A percentile compares a stretch with the other conserved stretches of the same genome.
Conservation (phyloP, 345 rosid genomes). For the Psidium friedrichsthalianum region DNA sequence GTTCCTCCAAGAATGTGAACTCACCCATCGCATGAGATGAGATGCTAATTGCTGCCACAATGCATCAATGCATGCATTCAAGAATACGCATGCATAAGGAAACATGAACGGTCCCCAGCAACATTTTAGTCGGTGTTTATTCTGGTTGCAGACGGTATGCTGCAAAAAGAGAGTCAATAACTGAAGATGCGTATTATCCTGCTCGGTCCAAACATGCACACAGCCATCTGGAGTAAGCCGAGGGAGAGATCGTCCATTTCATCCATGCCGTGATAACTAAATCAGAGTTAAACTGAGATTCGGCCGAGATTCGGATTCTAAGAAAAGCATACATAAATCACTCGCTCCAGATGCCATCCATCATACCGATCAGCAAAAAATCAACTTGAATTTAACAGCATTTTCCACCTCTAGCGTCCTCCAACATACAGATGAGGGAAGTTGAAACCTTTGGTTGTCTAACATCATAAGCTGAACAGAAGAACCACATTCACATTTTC, state of each 20-base stretch:
- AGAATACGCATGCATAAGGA: neutral
- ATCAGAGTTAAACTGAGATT: neutral
- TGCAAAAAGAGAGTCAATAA: neutral
- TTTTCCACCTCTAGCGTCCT: neutral
- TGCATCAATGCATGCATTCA: no score
- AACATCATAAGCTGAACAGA: neutral
- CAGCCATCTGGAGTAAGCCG: neutral
- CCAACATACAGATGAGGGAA: no score
- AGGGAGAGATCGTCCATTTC: neutral
- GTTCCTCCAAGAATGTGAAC: no score
- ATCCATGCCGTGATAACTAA: neutral
- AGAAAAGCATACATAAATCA: neutral
- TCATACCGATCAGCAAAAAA: neutral
- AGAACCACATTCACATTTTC: neutral
- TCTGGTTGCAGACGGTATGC: neutral
- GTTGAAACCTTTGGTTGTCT: no score
- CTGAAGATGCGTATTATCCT: neutral
- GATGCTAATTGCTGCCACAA: no score
- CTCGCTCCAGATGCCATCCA: neutral
- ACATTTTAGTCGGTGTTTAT: neutral
- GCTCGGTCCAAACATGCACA: neutral
- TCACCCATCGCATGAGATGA: no score
- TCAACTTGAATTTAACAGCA: neutral
- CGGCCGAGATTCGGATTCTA: neutral
- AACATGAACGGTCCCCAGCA: neutral